Evolutionary conservation across 139 green algal genomes (phyloP), one percentile per base, ranked within the genome.

Genomic region (Deuterostichococcus epilithicus): DNA sequence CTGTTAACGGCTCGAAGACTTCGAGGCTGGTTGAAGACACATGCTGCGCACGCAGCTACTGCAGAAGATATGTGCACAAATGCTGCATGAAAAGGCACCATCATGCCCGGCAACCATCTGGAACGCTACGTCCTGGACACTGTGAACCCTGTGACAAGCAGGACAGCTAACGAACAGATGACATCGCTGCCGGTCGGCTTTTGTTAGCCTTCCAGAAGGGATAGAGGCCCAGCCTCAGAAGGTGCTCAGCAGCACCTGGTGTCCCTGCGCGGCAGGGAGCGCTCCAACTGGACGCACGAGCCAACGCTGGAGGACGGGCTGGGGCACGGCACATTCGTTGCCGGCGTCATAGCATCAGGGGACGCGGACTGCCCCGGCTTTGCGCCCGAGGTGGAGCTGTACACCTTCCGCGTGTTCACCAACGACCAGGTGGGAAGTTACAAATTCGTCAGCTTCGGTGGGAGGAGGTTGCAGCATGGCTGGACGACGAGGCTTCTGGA

Each of bases 211-310:
- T n/a, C n/a, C n/a, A n/a, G n/a, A n/a, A n/a, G n/a, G n/a, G n/a
- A n/a, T n/a, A n/a, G n/a, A n/a, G n/a, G n/a, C n/a, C n/a, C n/a
- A n/a, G n/a, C n/a, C n/a, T n/a, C n/a, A n/a, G n/a, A n/a, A n/a
- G n/a, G 42, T 52, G 42, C 8, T 23, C 13, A 23, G 8, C 8
- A 52, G 42, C 42, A 68, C 34, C 18, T 32, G 35, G 23, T 60
- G 34, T 20, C 20, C 44, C 32, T 42, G 67, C 23, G 5, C n/a
- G 68, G 71, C 70, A 88, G 89, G 47, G 95, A 98, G 80, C 88
- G 96, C 42, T 95, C 93, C 52, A 98, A 99, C 78, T 99, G 96
- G 96, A 99, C 96, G 26, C 93, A 98, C 76, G 93, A 99, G 87
- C 81, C 92, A 35, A 96, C 90, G 1, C 85, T 98, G 37, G 85